A percentile compares a stretch with the other conserved stretches of the same genome.
These are phyloP conservation scores for Erodium trifolium DNA, from an alignment of 441 rosid species.

Conservation along the genomic window DNA sequence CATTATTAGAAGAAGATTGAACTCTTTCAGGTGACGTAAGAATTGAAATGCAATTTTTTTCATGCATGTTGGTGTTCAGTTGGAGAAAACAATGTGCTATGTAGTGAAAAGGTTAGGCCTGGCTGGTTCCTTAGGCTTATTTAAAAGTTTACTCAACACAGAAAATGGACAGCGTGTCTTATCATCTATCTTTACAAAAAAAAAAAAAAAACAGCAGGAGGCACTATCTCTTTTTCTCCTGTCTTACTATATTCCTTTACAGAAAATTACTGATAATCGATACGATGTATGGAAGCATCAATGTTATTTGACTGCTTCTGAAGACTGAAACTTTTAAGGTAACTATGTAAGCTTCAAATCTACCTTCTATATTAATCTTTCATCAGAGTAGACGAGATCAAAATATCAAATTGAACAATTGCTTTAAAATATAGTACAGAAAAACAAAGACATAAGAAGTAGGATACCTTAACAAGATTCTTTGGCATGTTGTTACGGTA, in stretches of 20 bases:
- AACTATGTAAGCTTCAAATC: not conserved
- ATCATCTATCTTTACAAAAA: not conserved
- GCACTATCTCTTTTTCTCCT: constrained; percentile 5
- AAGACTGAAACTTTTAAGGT: not conserved
- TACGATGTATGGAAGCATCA: not conserved
- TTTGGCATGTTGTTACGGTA: constrained; percentile 76
- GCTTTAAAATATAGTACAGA: not conserved
- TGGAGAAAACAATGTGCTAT: not conserved
- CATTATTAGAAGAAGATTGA: too few species aligned
- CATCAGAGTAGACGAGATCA: not conserved
- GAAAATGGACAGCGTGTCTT: not conserved
- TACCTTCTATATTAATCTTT: not conserved
- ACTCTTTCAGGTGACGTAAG: not conserved
- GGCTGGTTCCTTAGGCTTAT: not conserved
- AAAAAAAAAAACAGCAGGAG: not conserved
- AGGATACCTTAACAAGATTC: constrained; percentile 56
- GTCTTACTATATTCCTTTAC: not conserved
- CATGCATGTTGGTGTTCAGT: not conserved
- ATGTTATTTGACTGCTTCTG: not conserved
- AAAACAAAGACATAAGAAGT: constrained; percentile 4
- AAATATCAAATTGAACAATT: not conserved
- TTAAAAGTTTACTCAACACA: not conserved
- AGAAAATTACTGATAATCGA: not conserved
- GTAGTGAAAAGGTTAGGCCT: not conserved
- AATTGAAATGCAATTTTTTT: not conserved